Base-by-base conservation (phyloP, 2,329 filamentous ascomycete species). In the Cytospora paraplurivora region DNA sequence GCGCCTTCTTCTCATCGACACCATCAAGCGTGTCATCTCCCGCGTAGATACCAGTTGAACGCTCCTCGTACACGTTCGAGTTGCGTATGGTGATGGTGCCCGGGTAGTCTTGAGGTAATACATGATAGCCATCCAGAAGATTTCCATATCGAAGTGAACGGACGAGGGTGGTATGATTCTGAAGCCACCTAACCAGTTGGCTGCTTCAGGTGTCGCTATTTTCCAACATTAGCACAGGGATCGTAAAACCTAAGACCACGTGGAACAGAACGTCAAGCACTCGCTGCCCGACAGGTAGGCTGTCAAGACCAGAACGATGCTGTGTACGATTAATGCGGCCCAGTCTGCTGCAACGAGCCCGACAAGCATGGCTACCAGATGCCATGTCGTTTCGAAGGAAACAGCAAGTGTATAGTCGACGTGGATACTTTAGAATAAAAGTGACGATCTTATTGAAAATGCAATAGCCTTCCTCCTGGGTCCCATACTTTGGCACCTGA, bases 371-470 rank as follows among this genome's bases (percentile, higher is more conserved):
- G 47, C 64, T 76, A 17, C 83, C 71, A 2, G 86, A 73, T 71
- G 80, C 81, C 80, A 82, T 82, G 1, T 82, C 75, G 73, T 0
- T 81, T 78, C 4, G 81, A 78, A 0, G 88, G 87, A 67, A 91
- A 91, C 1, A 91, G 76, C 34, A 85, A 83, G 85, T 86, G 66
- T 86, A 88, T 4, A 87, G 82, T 17, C 85, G 79, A 1, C 85
- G 78, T 0, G 83, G 84, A 44, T 85, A 84, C 52, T 79, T 77
- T 50, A 86, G 78, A 32, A 85, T 82, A 66, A 85, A 85, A 57
- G 76, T 78, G 72, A 34, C 75, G 72, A 61, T 62, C 32, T 77
- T 77, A 34, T 71, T 71, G 33, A 77, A 69, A 33, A 77, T 73
- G 63, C 76, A 76, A 44, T 72, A 72, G 0, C 74, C 74, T 52